Percentiles rank a stretch among this genome's conserved stretches.
Conservation (phyloP, 2,329 filamentous ascomycete species). For the Zymoseptoria pseudotritici region DNA sequence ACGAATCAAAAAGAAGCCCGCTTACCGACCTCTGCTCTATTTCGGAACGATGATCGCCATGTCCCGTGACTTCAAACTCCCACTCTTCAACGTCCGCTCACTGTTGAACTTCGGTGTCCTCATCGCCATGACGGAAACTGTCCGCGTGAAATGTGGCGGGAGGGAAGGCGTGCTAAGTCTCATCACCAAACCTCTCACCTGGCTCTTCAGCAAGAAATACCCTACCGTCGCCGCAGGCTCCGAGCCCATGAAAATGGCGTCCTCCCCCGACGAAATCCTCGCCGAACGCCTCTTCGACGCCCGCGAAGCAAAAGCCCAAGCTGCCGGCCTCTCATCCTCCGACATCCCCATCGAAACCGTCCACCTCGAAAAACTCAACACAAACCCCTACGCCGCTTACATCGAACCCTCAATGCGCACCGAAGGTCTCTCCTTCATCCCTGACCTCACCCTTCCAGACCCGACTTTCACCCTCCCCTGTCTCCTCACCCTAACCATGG, state of each 20-base stretch:
- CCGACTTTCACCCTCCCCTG: conserved; percentile 30
- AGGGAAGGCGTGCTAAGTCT: conserved; percentile 22
- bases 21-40: background rate
- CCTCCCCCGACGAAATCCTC: background rate
- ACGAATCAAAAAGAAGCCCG: background rate
- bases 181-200: conserved; percentile 11
- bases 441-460: conserved; percentile 49
- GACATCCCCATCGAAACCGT: background rate
- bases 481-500: conserved; percentile 8
- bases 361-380: background rate
- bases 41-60: background rate
- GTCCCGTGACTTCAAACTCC: background rate
- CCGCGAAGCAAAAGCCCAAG: background rate
- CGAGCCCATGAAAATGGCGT: background rate
- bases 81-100: conserved; percentile 1
- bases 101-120: conserved; percentile 20
- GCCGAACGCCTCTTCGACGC: background rate
- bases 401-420: conserved; percentile 45
- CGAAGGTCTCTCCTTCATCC: conserved; percentile 57
- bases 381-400: conserved; percentile 16
- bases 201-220: background rate
- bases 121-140: conserved; percentile 22
- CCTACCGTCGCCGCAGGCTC: background rate
- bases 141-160: conserved; percentile 22
- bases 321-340: background rate